phyloP scores from a whole-genome alignment of 306 rosid species.

The Casuarina equisetifolia region DNA sequence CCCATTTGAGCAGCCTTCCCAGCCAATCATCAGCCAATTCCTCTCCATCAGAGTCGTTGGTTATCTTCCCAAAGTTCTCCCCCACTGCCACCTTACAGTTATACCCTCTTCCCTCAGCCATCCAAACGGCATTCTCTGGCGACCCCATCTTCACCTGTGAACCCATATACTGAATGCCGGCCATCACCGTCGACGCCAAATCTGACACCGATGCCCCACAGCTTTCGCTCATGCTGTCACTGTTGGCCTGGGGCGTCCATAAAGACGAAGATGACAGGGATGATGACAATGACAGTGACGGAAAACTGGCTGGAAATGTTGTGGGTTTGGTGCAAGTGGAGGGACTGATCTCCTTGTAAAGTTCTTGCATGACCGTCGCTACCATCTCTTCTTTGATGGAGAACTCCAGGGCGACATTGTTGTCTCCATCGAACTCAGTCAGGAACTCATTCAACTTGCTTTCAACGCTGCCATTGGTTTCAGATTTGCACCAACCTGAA shows the following conservation, averaged over 20 bases:
- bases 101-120: neutral
- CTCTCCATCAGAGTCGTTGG: neutral
- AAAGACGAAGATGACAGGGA: no score
- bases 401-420: neutral
- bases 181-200: constrained; percentile 34
- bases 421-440: neutral
- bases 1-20: neutral
- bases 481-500: neutral
- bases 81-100: neutral
- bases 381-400: constrained; percentile 1
- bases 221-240: constrained; percentile 20
- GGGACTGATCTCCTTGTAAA: constrained; percentile 1
- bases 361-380: constrained; percentile 6
- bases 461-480: neutral
- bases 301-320: neutral
- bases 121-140: neutral
- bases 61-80: neutral
- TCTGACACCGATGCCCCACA: constrained; percentile 35
- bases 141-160: neutral
- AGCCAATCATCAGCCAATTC: constrained; percentile 5
- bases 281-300: neutral
- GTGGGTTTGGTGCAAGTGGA: neutral
- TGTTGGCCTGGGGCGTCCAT: neutral
- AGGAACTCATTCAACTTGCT: neutral
- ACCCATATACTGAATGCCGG: constrained; percentile 19